Conservation (phyloP, 371 early-diverging fungal genomes). For the Smittium mucronatum region DNA sequence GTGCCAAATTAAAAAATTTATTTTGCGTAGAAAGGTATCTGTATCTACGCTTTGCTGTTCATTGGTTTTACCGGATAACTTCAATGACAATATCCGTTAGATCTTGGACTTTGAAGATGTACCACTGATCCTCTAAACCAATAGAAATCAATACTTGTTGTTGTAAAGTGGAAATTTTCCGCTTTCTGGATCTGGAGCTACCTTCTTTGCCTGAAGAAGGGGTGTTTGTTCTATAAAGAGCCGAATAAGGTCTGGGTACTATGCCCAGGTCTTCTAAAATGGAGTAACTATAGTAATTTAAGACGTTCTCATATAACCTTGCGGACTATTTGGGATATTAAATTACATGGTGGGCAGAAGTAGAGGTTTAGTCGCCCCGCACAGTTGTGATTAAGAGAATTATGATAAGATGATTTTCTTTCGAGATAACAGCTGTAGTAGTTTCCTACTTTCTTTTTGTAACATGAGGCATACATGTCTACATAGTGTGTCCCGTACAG, state of each 20-base stretch:
- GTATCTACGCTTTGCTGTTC: background rate
- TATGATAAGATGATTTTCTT: background rate
- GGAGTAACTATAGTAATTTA: background rate
- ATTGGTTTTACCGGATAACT: background rate
- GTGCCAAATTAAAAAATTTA: background rate
- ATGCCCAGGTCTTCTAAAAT: background rate
- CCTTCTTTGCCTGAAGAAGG: background rate
- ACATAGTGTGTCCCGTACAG: background rate
- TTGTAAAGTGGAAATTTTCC: background rate
- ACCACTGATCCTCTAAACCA: background rate
- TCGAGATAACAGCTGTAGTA: background rate
- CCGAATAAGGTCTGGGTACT: background rate
- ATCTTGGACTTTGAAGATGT: background rate
- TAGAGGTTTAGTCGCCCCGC: background rate
- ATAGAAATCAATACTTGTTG: background rate
- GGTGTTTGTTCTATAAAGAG: background rate
- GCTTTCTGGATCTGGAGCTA: background rate
- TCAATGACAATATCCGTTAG: background rate
- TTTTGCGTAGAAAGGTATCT: background rate
- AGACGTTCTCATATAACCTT: background rate
- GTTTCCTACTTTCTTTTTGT: background rate
- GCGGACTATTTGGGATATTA: background rate
- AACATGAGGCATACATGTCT: background rate
- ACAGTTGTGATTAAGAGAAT: background rate
- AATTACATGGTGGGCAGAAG: background rate